Percentiles rank a stretch among this genome's conserved stretches.
Evolutionary conservation across 768 basidiomycete species (phyloP).

Genomic region (Mycena albidolilacea): DNA sequence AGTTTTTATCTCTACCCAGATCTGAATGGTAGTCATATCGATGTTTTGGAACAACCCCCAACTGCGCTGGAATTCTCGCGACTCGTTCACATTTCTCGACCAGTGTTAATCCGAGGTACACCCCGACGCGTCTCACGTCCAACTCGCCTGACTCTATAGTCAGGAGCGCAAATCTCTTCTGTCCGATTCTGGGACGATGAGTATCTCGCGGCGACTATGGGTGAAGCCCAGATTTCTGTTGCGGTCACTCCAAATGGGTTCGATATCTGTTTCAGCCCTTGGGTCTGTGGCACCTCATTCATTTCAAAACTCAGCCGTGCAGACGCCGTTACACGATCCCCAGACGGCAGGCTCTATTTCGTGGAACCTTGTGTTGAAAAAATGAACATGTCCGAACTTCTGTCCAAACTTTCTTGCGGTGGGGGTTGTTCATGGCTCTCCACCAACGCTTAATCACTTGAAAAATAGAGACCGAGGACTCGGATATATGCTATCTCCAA

Average conservation of each 20-base stretch:
- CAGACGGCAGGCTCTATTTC: slow-evolving; percentile 76
- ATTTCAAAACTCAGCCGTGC: slow-evolving; percentile 66
- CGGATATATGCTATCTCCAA: slow-evolving; percentile 81
- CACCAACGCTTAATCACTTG: background rate
- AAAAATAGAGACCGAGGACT: slow-evolving; percentile 17
- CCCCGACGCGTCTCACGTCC: background rate
- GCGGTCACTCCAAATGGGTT: slow-evolving; percentile 91
- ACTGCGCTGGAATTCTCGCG: slow-evolving; percentile 78
- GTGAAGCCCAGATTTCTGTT: slow-evolving; percentile 70
- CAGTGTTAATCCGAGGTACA: slow-evolving; percentile 80
- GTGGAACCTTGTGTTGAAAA: slow-evolving; percentile 79
- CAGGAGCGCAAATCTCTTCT: slow-evolving; percentile 67
- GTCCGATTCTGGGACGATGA: slow-evolving; percentile 74
- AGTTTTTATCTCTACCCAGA: slow-evolving; percentile 53
- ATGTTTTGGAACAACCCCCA: slow-evolving; percentile 69
- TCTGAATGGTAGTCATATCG: slow-evolving; percentile 69
- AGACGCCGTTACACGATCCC: slow-evolving; percentile 75
- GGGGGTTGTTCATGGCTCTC: slow-evolving; percentile 28
- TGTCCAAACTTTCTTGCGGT: slow-evolving; percentile 57
- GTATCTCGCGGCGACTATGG: slow-evolving; percentile 73
- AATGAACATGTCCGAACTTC: slow-evolving; percentile 75
- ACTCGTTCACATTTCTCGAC: slow-evolving; percentile 77
- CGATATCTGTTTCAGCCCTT: slow-evolving; percentile 37
- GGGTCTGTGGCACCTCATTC: slow-evolving; percentile 26
- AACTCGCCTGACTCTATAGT: slow-evolving; percentile 1